Conservation (phyloP, 1,139 yeast species). For the Debaryomyces sp. region DNA sequence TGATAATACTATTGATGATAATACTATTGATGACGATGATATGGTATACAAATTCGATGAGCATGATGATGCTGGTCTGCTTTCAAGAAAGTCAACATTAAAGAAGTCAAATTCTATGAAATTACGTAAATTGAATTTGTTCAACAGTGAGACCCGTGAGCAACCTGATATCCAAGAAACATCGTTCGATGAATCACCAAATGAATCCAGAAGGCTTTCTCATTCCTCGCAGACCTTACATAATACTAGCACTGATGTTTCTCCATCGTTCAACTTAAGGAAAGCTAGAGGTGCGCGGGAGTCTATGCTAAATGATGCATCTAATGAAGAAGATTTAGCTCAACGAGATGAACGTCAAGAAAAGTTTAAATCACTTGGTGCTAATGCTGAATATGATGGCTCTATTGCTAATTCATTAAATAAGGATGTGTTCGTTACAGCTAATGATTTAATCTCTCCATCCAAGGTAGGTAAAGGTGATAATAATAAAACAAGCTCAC, state of each 20-base stretch:
- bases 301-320: conserved; percentile 20
- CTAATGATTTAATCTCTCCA: conserved; percentile 31
- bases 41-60: conserved; percentile 36
- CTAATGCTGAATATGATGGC: conserved; percentile 15
- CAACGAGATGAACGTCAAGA: conserved; percentile 14
- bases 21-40: conserved; percentile 24
- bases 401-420: conserved; percentile 22
- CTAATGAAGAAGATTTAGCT: conserved; percentile 13
- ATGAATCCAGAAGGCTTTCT: not conserved
- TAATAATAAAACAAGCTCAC: not conserved
- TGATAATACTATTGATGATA: not conserved
- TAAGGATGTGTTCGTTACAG: conserved; percentile 44
- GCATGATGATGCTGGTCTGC: conserved; percentile 22
- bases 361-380: conserved; percentile 24
- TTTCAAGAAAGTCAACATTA: conserved; percentile 45
- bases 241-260: conserved; percentile 9
- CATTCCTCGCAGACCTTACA: not conserved
- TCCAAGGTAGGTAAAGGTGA: conserved; percentile 2
- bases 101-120: conserved; percentile 47
- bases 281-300: conserved; percentile 16
- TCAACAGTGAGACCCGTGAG: conserved; percentile 19
- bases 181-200: not conserved
- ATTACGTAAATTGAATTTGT: conserved; percentile 45
- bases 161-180: conserved; percentile 6
- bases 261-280: conserved; percentile 23